Evolutionary conservation across 495 filamentous ascomycete genomes (phyloP).

Genomic region (Lasiosphaeria ovina): DNA sequence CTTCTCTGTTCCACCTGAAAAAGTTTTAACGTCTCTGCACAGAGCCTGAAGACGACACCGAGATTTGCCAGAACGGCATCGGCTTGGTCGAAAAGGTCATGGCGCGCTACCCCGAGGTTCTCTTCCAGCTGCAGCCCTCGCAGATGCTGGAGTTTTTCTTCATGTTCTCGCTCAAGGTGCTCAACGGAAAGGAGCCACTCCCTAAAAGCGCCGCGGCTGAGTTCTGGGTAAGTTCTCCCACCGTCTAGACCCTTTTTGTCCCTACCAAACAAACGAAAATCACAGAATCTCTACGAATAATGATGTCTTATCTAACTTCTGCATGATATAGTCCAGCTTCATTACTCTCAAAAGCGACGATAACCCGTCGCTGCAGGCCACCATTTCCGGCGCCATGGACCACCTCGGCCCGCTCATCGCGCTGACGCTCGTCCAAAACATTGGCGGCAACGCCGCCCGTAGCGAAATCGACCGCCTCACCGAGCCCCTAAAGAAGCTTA

Average conservation of each 20-base stretch:
- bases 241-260: constrained; percentile 23
- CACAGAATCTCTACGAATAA: not conserved
- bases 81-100: constrained; percentile 68
- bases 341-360: constrained; percentile 39
- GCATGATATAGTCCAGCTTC: constrained; percentile 42
- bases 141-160: constrained; percentile 66
- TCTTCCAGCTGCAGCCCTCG: constrained; percentile 50
- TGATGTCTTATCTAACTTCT: not conserved
- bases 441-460: constrained; percentile 70
- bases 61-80: constrained; percentile 74
- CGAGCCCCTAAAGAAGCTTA: constrained; percentile 74
- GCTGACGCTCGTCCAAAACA: constrained; percentile 60
- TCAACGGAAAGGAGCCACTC: constrained; percentile 71
- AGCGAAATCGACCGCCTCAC: constrained; percentile 74
- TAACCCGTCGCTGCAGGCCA: constrained; percentile 38
- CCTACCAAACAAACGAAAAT: not conserved
- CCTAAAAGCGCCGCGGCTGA: constrained; percentile 75
- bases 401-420: constrained; percentile 60
- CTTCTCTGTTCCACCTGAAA: not conserved
- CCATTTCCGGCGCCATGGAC: constrained; percentile 54
- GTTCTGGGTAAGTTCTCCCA: constrained; percentile 66
- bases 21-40: not conserved
- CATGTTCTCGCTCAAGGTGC: constrained; percentile 69
- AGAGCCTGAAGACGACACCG: constrained; percentile 69
- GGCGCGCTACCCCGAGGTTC: constrained; percentile 57